Evolutionary conservation across 176 grass and related monocot genomes (phyloP).

Genomic region (Bonia amplexicaulis): DNA sequence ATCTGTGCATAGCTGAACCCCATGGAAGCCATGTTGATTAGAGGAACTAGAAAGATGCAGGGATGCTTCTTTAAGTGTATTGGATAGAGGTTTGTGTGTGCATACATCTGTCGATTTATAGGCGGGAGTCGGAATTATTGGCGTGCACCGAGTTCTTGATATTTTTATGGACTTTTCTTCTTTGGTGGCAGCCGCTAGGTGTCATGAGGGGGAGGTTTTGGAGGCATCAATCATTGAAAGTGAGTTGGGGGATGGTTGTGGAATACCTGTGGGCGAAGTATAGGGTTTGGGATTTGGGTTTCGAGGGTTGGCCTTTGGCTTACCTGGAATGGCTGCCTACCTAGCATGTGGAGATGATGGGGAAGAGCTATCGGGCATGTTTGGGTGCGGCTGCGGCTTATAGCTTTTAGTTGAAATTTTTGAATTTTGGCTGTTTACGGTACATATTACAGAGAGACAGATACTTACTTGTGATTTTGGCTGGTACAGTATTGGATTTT

Average conservation of each 20-base stretch:
- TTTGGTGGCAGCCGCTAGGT: not conserved
- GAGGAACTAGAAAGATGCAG: not conserved
- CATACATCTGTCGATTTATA: conserved; percentile 19
- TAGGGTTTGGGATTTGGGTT: not conserved
- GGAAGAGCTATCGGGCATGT: not conserved
- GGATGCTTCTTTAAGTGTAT: not conserved
- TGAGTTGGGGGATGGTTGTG: not conserved
- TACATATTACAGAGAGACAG: no score
- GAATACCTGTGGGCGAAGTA: conserved; percentile 1
- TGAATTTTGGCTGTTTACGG: no score
- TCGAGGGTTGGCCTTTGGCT: not conserved
- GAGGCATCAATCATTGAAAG: not conserved
- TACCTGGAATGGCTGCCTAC: not conserved
- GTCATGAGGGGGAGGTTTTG: not conserved
- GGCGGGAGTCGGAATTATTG: not conserved
- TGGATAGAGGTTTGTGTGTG: not conserved
- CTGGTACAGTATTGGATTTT: no score
- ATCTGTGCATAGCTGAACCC: conserved; percentile 44
- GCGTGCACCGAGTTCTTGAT: not conserved
- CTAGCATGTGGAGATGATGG: not conserved
- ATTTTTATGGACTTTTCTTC: conserved; percentile 19
- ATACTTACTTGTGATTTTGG: no score
- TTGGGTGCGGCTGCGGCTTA: no score
- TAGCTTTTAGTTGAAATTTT: no score
- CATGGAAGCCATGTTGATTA: conserved; percentile 23